A percentile compares a stretch with the other conserved stretches of the same genome.
phyloP scores from a whole-genome alignment of 805 yeast species.

The Wickerhamiella dianesei region DNA sequence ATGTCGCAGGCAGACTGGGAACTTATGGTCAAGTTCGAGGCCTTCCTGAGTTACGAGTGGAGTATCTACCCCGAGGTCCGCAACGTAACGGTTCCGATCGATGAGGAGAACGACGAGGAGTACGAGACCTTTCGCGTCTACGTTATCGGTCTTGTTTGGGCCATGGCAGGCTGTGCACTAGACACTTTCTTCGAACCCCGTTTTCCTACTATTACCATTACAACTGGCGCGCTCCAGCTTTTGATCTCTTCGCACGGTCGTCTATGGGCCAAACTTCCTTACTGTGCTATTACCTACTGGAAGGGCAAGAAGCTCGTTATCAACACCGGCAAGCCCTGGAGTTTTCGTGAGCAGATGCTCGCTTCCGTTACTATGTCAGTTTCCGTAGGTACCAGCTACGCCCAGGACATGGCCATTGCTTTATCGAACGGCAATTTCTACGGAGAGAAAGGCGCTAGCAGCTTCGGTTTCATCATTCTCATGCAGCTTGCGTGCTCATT shows the following conservation, averaged over 20 bases:
- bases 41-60: conserved; percentile 30
- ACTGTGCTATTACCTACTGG: conserved; percentile 1
- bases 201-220: conserved; percentile 38
- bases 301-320: conserved; percentile 16
- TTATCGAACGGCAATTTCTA: conserved; percentile 20
- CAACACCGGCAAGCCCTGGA: conserved; percentile 44
- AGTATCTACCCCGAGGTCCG: conserved; percentile 54
- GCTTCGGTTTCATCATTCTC: conserved; percentile 40
- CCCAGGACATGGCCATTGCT: conserved; percentile 21
- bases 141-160: conserved; percentile 34
- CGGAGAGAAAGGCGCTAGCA: conserved; percentile 11
- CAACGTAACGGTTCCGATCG: conserved; percentile 39
- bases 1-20: conserved; percentile 17
- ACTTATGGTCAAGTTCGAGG: conserved; percentile 26
- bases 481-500: conserved; percentile 43
- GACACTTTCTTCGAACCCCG: conserved; percentile 48
- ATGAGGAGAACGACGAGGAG: conserved; percentile 32
- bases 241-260: conserved; percentile 48
- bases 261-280: conserved; percentile 23
- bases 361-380: conserved; percentile 31
- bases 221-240: conserved; percentile 42
- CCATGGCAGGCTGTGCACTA: conserved; percentile 40
- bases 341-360: conserved; percentile 22
- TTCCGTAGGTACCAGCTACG: conserved; percentile 16
- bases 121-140: conserved; percentile 41